phyloP scores from a whole-genome alignment of 257 asterid species.

The Capsicum chinense region DNA sequence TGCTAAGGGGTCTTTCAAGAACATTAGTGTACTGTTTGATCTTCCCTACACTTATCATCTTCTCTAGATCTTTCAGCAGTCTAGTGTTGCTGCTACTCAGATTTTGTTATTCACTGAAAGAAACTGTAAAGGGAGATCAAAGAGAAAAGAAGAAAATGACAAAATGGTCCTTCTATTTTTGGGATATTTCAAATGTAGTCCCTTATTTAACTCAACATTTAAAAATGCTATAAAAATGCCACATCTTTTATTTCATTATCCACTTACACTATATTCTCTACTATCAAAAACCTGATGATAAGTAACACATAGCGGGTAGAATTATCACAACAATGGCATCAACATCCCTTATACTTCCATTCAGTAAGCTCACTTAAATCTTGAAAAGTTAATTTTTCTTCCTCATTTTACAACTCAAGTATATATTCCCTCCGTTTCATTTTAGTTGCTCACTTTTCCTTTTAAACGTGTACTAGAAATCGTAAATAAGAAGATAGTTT shows the following conservation, averaged over 20 bases:
- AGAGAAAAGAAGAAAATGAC: neutral
- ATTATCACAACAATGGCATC: conserved; percentile 46
- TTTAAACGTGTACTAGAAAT: too few species aligned
- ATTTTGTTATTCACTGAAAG: neutral
- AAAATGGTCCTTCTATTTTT: neutral
- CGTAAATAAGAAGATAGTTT: too few species aligned
- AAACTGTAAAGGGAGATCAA: neutral
- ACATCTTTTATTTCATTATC: conserved; percentile 22
- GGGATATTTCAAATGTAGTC: neutral
- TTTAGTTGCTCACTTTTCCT: too few species aligned
- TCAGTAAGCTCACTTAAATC: conserved; percentile 36
- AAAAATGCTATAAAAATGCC: neutral
- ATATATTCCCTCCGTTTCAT: too few species aligned
- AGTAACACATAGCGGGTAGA: conserved; percentile 21
- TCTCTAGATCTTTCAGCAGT: neutral
- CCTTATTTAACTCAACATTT: neutral
- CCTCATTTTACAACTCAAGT: neutral
- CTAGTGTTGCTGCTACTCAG: neutral
- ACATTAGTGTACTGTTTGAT: conserved; percentile 85
- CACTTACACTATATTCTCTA: neutral
- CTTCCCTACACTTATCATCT: conserved; percentile 88
- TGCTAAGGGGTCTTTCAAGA: conserved; percentile 83
- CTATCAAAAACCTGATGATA: conserved; percentile 35
- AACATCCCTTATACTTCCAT: conserved; percentile 49
- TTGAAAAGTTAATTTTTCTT: neutral